These are phyloP conservation scores for Miamiensis avidus DNA, from an alignment of 169 alveolate species.

Conservation along the genomic window DNA sequence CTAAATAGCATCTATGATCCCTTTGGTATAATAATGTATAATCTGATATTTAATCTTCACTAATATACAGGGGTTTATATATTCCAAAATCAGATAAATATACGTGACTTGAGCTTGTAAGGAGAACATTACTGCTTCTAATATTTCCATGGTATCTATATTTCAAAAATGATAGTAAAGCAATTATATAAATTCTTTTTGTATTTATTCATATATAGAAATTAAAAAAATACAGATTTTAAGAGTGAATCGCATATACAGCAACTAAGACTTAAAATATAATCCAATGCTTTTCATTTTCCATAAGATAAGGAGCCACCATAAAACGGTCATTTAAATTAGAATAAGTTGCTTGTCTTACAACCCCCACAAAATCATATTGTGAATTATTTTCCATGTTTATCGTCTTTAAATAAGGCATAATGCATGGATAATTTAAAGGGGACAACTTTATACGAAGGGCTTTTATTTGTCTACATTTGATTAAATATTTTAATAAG, in stretches of 20 bases:
- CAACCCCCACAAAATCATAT: constrained; percentile 11
- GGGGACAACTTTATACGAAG: constrained; percentile 8
- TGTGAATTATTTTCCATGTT: background rate
- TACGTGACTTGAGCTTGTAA: constrained; percentile 33
- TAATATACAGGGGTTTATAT: constrained; percentile 36
- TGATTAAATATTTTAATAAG: background rate
- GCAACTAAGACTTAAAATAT: constrained; percentile 1
- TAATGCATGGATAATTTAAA: background rate
- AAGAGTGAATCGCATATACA: background rate
- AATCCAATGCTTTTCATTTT: constrained; percentile 21
- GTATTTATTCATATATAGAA: too few species aligned
- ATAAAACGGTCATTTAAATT: constrained; percentile 13
- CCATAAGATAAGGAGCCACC: background rate
- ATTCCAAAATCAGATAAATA: constrained; percentile 33
- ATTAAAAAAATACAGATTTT: background rate
- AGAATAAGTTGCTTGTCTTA: constrained; percentile 11
- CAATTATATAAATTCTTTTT: too few species aligned
- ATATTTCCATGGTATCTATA: constrained; percentile 34
- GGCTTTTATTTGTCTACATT: background rate
- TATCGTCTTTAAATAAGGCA: background rate
- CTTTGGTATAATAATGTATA: constrained; percentile 24
- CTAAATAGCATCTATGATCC: constrained; percentile 14
- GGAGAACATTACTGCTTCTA: constrained; percentile 25
- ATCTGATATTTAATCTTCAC: constrained; percentile 26
- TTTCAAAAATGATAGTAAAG: too few species aligned